Base-by-base conservation (phyloP, 805 yeast species). In the Spathaspora boniae region DNA sequence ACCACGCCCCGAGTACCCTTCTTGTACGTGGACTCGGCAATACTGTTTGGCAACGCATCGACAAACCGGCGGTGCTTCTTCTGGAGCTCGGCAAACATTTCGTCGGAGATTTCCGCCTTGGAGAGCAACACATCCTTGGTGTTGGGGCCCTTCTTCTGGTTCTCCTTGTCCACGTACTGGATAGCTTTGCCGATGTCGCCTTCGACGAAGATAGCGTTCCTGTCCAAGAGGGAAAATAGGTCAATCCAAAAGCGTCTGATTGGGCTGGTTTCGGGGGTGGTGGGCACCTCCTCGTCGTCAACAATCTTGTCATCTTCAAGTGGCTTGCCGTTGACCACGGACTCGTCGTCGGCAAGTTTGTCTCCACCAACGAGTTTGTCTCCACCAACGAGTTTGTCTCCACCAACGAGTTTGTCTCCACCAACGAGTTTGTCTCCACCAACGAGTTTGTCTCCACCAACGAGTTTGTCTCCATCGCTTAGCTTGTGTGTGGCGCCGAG, bases 231-330 rank as follows among this genome's bases (percentile, higher is more conserved):
- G 4, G 41, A 35, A 34, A 60, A 61, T 2, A 59, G 46, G 4
- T 45, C 32, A 12, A 42, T 48, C 65, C 65, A 61, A 34, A 58
- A 60, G 23, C n/a, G n/a, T n/a, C n/a, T n/a, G n/a, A n/a, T n/a
- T n/a, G n/a, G n/a, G n/a, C 42, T 29, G 6, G 24, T 17, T 14
- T 6, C 6, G 14, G n/a, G 8, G 12, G 25, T 12, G 11, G 25
- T 11, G 25, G 25, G 25, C 11, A 11, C 11, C 12, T 22, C 11
- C 25, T 22, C 12, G 11, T 11, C 25, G 11, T 11, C 11, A 22
- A 11, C 25, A 22, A 22, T 22, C 25, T 22, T 22, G 11, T 22
- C 25, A 22, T 22, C 12, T 22, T 22, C 25, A 11, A 22, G 25
- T 22, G 12, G 25, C 25, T n/a, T n/a, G n/a, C n/a, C n/a, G n/a